phyloP scores from a whole-genome alignment of 345 rosid genomes.

The Trapa bicornis region DNA sequence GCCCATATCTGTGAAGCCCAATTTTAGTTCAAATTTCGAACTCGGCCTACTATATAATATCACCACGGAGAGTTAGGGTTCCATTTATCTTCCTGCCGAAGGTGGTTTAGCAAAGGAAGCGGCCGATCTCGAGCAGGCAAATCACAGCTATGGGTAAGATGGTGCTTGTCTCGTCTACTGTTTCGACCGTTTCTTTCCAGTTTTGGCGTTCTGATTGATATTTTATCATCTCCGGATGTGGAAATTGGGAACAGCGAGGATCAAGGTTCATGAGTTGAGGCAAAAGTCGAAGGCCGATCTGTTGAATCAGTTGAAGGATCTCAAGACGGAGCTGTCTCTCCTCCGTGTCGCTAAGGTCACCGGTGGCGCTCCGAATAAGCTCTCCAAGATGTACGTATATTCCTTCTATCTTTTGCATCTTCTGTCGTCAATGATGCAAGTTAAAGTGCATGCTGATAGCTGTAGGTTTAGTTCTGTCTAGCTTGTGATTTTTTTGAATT shows the following conservation, averaged over 20 bases:
- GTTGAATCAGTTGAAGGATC: conserved; percentile 46
- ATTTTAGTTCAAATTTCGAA: neutral
- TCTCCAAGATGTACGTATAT: conserved; percentile 44
- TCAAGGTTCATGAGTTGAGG: conserved; percentile 55
- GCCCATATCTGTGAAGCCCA: neutral
- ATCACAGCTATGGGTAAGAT: conserved; percentile 10
- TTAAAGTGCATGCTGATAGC: no score
- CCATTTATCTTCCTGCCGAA: neutral
- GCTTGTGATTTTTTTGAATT: neutral
- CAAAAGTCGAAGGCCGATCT: conserved; percentile 18
- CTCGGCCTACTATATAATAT: neutral
- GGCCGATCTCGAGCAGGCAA: neutral
- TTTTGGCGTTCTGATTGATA: no score
- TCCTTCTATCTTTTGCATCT: neutral
- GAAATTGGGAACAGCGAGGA: conserved; percentile 30
- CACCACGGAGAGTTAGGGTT: neutral
- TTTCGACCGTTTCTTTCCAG: no score
- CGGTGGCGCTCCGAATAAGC: conserved; percentile 66
- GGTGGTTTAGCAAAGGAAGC: neutral
- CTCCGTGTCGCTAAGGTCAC: conserved; percentile 69
- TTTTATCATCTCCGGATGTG: neutral
- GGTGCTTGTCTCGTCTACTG: neutral
- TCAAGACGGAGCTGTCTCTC: conserved; percentile 55
- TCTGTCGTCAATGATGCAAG: neutral
- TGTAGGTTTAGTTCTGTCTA: no score